Evolutionary conservation across 1,139 yeast species (phyloP), one percentile per base, ranked within the genome.

Genomic region (Pneumocystis canis): DNA sequence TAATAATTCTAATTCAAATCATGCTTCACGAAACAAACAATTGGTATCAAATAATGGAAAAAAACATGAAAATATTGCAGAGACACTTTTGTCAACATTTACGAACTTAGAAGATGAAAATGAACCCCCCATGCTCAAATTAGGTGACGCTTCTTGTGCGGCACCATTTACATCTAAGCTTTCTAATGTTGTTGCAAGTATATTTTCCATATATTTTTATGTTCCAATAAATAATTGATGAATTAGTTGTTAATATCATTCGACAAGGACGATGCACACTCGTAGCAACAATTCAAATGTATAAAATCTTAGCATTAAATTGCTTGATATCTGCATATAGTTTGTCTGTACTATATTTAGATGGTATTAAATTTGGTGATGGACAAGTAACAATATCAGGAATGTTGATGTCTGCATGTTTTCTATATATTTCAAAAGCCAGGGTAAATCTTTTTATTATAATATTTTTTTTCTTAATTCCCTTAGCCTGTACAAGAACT

Each of bases 221-320:
- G n/a, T 35, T 35, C 11, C 20, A 16, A 7, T 20, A 25, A 9
- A 25, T 25, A 47, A 20, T 18, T 3, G 6, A 25, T 47, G 16
- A 25, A 47, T 47, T 47, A 47, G 54, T 94, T 64, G 87, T 96
- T 63, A 85, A 89, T 72, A 88, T 92, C 68, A 82, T 92, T 70
- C 90, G 99, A 76, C 97, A 94, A 80, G 99, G 99, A 69, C 89
- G 99, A 77, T 89, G 96, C 79, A 96, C 99, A 11, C 80, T 92
- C 70, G 97, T 94, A 64, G 89, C 97, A 18, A 92, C 98, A 28
- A 90, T 92, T 72, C 98, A 92, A 77, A 94, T 92, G 98, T 94
- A 94, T 81, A 92, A 92, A 79, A 92, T 92, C 71, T 79, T 92
- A 73, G 98, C 99, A 0, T 81, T 92, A 77, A 92, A 92, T 75